A percentile compares a stretch with the other conserved stretches of the same genome.
These are phyloP conservation scores for Suhomyces kilbournensis DNA, from an alignment of 805 yeast genomes.

Conservation along the genomic window DNA sequence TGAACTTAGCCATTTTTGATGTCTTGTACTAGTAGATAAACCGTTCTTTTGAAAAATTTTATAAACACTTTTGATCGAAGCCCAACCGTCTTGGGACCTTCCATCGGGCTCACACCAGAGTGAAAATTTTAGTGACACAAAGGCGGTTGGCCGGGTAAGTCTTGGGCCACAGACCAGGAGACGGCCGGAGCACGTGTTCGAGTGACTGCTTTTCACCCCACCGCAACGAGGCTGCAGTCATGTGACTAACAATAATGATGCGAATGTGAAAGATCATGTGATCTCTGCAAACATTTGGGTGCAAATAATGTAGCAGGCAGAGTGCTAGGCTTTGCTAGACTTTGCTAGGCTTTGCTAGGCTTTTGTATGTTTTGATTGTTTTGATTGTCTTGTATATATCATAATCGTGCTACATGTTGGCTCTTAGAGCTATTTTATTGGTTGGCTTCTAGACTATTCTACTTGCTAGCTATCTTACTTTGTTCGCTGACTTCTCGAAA, in stretches of 20 bases:
- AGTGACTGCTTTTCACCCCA: conserved; percentile 15
- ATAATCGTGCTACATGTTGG: no score
- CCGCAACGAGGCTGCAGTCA: neutral
- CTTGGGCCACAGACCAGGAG: neutral
- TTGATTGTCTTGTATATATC: no score
- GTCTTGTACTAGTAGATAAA: conserved; percentile 23
- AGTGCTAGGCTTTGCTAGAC: no score
- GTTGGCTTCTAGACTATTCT: neutral
- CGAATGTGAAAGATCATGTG: no score
- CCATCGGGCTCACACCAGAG: conserved; percentile 8
- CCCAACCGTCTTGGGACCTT: neutral
- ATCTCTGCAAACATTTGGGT: no score
- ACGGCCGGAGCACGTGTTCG: neutral
- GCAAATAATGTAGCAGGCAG: no score
- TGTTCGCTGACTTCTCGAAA: conserved; percentile 54
- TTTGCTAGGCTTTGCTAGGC: no score
- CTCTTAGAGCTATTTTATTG: no score
- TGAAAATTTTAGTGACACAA: conserved; percentile 13
- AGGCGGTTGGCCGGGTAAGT: conserved; percentile 6
- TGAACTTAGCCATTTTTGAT: conserved; percentile 90
- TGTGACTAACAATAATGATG: neutral
- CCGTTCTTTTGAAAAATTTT: conserved; percentile 21
- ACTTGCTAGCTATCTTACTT: conserved; percentile 20
- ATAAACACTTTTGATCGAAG: conserved; percentile 6
- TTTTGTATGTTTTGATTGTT: no score